phyloP scores from a whole-genome alignment of 129 eudicot genomes.

The Chrysanthemum seticuspe region DNA sequence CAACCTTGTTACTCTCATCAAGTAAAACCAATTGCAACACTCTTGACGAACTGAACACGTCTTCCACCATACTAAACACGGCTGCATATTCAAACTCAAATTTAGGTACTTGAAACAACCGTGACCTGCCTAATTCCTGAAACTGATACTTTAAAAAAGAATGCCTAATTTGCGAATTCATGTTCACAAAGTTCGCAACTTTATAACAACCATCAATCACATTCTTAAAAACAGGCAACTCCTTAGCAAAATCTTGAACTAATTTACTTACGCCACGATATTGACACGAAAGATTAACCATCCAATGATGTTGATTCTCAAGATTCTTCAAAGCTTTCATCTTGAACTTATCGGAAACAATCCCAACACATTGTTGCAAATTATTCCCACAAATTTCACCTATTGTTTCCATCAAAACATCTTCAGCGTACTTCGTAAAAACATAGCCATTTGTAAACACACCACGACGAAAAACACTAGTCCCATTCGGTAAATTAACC shows the following conservation, averaged over 20 bases:
- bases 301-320: slow-evolving; percentile 84
- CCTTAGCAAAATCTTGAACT: slow-evolving; percentile 74
- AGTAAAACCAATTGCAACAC: slow-evolving; percentile 64
- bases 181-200: slow-evolving; percentile 62
- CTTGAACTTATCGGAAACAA: slow-evolving; percentile 83
- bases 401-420: slow-evolving; percentile 71
- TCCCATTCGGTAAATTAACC: slow-evolving; percentile 85
- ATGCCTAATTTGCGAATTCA: slow-evolving; percentile 48
- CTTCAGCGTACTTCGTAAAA: slow-evolving; percentile 72
- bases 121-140: slow-evolving; percentile 65
- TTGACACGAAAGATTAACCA: slow-evolving; percentile 83
- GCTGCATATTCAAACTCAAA: slow-evolving; percentile 45
- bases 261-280: slow-evolving; percentile 59
- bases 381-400: slow-evolving; percentile 64
- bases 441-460: slow-evolving; percentile 70
- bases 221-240: slow-evolving; percentile 69
- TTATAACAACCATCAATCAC: slow-evolving; percentile 63
- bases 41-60: slow-evolving; percentile 60
- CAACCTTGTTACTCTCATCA: slow-evolving; percentile 60
- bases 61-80: slow-evolving; percentile 56
- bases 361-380: slow-evolving; percentile 72
- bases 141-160: slow-evolving; percentile 63
- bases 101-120: slow-evolving; percentile 53
- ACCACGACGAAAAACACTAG: slow-evolving; percentile 66
- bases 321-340: slow-evolving; percentile 69